Base-by-base conservation (phyloP, 495 filamentous ascomycete genomes). In the Penicillium manginii region DNA sequence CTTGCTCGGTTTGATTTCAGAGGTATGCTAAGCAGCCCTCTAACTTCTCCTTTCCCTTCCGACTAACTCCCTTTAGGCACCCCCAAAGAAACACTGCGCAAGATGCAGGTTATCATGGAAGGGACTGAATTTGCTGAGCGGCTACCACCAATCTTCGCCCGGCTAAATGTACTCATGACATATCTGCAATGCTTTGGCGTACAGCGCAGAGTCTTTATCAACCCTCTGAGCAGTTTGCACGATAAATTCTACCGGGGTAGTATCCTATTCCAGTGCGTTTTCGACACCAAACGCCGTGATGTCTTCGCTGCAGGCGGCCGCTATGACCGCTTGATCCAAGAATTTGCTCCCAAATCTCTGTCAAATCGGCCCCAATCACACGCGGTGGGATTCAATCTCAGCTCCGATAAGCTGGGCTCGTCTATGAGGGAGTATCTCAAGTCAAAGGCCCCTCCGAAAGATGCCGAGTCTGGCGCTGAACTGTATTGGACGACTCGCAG, bases 271-370 rank as follows among this genome's bases (percentile, higher is more conserved):
- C 88, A 96, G 60, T 98, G 93, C 60, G 72, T 97, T 1, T 92
- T 91, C 62, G 96, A 98, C 72, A 88, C 81, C 54, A 96, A 93
- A 71, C 85, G 85, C 61, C 78, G 82, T 29, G 89, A 94, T 61
- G 90, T 98, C 10, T 91, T 98, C 63, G 94, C 93, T 1, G 94
- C 93, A 33, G 94, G 94, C 49, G 94, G 94, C 26, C 87, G 94
- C 26, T 98, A 98, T 70, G 94, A 98, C 68, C 82, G 83, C 19
- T 76, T 98, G 43, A 93, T 98, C 35, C 74, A 77, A 51, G 74
- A 80, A 32, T 78, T 78, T 22, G 65, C 71, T 29, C 76, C 78
- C 5, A 76, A 73, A 40, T 69, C 71, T 35, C 39, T 77, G 42
- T 72, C 75, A 32, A 77, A 55, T 32, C 70, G 73, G 32, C 63